Percentiles rank a stretch among this genome's conserved stretches.
Conservation (phyloP, 108 stramenopile genomes). For the Skeletonema costatum region DNA sequence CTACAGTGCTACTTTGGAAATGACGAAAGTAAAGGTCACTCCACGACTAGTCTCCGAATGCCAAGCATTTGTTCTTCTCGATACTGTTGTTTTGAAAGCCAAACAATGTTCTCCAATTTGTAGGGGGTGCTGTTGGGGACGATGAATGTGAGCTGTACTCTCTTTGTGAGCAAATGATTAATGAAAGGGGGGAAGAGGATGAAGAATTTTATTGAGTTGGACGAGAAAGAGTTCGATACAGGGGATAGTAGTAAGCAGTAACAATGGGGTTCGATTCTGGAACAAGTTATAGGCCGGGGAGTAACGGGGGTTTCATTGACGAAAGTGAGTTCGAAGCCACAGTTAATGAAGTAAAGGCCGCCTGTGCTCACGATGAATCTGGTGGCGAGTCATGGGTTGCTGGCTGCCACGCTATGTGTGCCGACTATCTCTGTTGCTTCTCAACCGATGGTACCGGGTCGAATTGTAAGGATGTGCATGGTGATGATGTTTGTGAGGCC, state of each 20-base stretch:
- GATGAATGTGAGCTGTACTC: background rate
- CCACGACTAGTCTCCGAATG: background rate
- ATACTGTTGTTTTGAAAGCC: conserved; percentile 1
- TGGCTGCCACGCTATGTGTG: conserved; percentile 27
- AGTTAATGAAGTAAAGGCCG: background rate
- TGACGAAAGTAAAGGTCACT: background rate
- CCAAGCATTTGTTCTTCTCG: background rate
- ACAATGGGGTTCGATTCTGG: too few species aligned
- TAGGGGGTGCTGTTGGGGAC: background rate
- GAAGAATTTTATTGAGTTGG: background rate
- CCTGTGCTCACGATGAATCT: conserved; percentile 9
- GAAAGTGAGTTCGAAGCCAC: background rate
- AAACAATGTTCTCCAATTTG: background rate
- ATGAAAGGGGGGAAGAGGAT: background rate
- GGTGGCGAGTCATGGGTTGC: conserved; percentile 23
- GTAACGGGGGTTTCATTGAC: background rate
- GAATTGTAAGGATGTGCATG: conserved; percentile 23
- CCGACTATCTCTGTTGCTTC: conserved; percentile 31
- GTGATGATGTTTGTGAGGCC: conserved; percentile 14
- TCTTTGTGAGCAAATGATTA: background rate
- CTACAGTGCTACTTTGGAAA: background rate
- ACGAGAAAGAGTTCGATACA: background rate
- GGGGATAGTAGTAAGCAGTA: too few species aligned
- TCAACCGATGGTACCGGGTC: conserved; percentile 14
- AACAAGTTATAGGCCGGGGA: too few species aligned